A percentile compares a stretch with the other conserved stretches of the same genome.
phyloP scores from a whole-genome alignment of 2,329 filamentous ascomycete genomes.

The Xylaria sp. region DNA sequence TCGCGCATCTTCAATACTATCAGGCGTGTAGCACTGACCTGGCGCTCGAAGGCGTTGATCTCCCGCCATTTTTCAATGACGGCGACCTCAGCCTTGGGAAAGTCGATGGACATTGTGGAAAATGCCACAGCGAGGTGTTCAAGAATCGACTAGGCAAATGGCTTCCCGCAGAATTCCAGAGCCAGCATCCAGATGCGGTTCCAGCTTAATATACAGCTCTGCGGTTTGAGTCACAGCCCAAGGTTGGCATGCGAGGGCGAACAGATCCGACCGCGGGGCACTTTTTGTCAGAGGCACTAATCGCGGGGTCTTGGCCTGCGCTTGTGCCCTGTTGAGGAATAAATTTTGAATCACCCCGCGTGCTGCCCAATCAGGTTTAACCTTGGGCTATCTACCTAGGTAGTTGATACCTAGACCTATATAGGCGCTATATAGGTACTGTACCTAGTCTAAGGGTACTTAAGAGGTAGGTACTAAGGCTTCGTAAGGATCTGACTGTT shows the following conservation, averaged over 20 bases:
- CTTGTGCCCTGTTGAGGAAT: not conserved
- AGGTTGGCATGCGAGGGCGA: slow-evolving; percentile 14
- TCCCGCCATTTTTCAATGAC: slow-evolving; percentile 87
- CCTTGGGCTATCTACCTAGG: too few relatives aligned
- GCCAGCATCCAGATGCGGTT: not conserved
- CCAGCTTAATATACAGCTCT: slow-evolving; percentile 1
- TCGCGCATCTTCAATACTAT: not conserved
- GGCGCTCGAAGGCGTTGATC: slow-evolving; percentile 87
- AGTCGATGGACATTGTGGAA: slow-evolving; percentile 79
- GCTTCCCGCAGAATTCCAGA: not conserved
- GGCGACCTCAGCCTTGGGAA: slow-evolving; percentile 87
- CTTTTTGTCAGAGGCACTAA: slow-evolving; percentile 23
- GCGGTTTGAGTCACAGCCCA: slow-evolving; percentile 24
- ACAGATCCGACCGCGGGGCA: slow-evolving; percentile 30
- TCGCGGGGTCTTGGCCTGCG: slow-evolving; percentile 23
- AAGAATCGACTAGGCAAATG: not conserved
- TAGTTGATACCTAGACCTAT: not conserved
- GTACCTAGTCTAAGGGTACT: too few relatives aligned
- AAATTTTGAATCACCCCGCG: slow-evolving; percentile 13
- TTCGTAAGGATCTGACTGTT: too few relatives aligned
- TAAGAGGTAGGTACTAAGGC: too few relatives aligned
- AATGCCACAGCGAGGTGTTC: not conserved
- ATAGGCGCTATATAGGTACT: too few relatives aligned
- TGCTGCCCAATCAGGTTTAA: slow-evolving; percentile 21
- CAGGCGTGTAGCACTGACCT: slow-evolving; percentile 55